A percentile compares a stretch with the other conserved stretches of the same genome.
Evolutionary conservation across 345 rosid species (phyloP).

Genomic region (Eucalyptus curtisii): DNA sequence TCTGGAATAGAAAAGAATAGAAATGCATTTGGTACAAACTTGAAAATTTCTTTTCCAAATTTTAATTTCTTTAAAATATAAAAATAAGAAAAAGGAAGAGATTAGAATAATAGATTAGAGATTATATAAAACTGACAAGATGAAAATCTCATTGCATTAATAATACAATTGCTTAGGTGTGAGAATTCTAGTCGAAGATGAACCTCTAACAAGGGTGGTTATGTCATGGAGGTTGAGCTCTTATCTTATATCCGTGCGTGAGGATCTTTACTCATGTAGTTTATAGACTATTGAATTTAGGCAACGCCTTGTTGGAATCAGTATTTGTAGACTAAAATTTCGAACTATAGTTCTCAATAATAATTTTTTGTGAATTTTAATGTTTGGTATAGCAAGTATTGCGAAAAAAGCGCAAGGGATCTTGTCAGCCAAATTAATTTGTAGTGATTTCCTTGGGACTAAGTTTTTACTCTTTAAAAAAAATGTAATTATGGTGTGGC

Average conservation of each 20-base stretch:
- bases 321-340: neutral
- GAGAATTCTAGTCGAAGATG: conserved; percentile 8
- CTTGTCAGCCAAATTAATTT: neutral
- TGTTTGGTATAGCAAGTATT: neutral
- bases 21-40: too few relatives aligned
- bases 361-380: neutral
- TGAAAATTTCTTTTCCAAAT: too few relatives aligned
- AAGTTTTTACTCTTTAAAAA: neutral
- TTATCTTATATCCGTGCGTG: neutral
- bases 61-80: too few relatives aligned
- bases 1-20: rapidly evolving
- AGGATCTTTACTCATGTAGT: neutral
- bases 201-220: neutral
- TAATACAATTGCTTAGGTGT: too few relatives aligned
- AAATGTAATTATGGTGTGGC: neutral
- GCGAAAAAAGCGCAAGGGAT: too few relatives aligned
- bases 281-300: neutral
- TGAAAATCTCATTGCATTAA: too few relatives aligned
- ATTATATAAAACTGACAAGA: too few relatives aligned
- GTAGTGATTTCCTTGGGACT: neutral
- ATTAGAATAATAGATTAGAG: too few relatives aligned
- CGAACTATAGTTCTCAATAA: neutral
- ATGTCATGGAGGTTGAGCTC: neutral
- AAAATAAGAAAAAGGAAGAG: too few relatives aligned
- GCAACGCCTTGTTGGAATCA: neutral